These are phyloP conservation scores for Wickerhamiella bombiphila DNA, from an alignment of 805 yeast genomes.

Conservation along the genomic window DNA sequence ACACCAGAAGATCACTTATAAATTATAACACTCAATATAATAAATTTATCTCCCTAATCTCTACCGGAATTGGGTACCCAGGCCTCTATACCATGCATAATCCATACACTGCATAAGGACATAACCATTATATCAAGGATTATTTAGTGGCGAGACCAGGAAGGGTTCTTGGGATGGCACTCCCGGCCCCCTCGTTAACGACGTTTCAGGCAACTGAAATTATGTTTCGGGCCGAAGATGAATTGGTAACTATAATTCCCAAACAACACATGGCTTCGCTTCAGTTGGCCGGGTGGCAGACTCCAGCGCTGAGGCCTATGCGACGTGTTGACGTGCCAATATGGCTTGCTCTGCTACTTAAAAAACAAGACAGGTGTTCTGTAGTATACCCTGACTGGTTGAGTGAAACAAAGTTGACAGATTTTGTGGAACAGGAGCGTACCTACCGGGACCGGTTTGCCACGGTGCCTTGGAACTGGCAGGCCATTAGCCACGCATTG, in stretches of 20 bases:
- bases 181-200: slow-evolving; percentile 1
- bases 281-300: slow-evolving; percentile 44
- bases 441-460: slow-evolving; percentile 40
- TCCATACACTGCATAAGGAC: no score
- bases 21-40: no score
- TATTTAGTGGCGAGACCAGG: no score
- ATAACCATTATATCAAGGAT: no score
- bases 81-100: no score
- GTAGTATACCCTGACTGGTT: slow-evolving; percentile 84
- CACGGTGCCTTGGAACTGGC: slow-evolving; percentile 73
- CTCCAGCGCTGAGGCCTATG: slow-evolving; percentile 53
- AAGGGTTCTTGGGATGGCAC: slow-evolving; percentile 1
- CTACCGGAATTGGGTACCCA: no score
- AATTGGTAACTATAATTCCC: slow-evolving; percentile 59
- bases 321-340: slow-evolving; percentile 58
- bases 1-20: no score
- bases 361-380: slow-evolving; percentile 73
- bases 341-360: slow-evolving; percentile 77
- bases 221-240: slow-evolving; percentile 75
- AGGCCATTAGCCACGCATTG: slow-evolving; percentile 59
- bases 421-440: slow-evolving; percentile 52
- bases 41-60: no score
- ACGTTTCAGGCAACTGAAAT: slow-evolving; percentile 36
- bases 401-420: slow-evolving; percentile 36
- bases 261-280: slow-evolving; percentile 54